Evolutionary conservation across 306 rosid genomes (phyloP).

Genomic region (Betula pendula): DNA sequence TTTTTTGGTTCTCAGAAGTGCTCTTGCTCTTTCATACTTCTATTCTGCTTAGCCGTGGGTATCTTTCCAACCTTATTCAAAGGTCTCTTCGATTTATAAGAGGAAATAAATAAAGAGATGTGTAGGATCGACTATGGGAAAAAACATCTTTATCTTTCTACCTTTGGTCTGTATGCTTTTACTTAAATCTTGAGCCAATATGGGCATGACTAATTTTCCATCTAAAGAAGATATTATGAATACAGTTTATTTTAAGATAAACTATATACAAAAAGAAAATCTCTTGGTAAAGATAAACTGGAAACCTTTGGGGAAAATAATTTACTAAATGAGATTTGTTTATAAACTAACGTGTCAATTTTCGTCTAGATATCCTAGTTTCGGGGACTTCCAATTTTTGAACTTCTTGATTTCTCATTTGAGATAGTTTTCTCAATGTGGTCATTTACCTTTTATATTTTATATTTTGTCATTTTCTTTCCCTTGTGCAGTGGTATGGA

Average conservation of each 20-base stretch:
- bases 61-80: background rate
- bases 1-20: background rate
- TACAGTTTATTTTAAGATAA: background rate
- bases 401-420: slow-evolving; percentile 6
- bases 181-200: background rate
- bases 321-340: background rate
- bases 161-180: background rate
- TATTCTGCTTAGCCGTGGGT: background rate
- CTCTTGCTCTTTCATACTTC: too few relatives aligned
- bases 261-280: background rate
- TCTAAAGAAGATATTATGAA: background rate
- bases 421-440: slow-evolving; percentile 5
- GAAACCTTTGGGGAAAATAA: background rate
- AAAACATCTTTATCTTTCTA: background rate
- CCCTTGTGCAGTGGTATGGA: slow-evolving; percentile 82
- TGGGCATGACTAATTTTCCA: background rate
- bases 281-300: background rate
- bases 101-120: background rate
- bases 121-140: background rate
- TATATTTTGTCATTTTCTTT: slow-evolving; percentile 8
- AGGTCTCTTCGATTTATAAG: background rate
- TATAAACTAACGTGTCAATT: background rate
- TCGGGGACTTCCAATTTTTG: background rate
- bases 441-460: background rate
- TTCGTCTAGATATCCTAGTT: slow-evolving; percentile 16